Evolutionary conservation across 495 filamentous ascomycete genomes (phyloP).

Genomic region (Penicillium cosmopolitanum): DNA sequence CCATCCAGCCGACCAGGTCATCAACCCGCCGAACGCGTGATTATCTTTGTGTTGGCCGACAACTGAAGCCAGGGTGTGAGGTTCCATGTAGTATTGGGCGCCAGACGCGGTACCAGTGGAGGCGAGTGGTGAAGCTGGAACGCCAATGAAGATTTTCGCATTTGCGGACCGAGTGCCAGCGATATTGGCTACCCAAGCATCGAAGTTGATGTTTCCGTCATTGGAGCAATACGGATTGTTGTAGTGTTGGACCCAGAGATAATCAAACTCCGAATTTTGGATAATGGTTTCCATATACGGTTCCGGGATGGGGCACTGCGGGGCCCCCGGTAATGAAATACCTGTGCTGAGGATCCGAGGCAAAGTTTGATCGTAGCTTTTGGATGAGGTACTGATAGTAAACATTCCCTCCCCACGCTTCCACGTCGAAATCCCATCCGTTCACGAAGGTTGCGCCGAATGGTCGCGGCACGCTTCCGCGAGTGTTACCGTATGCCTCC

Average conservation of each 20-base stretch:
- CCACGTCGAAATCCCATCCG: conserved; percentile 63
- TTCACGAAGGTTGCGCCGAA: conserved; percentile 58
- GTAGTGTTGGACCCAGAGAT: conserved; percentile 53
- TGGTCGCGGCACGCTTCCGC: conserved; percentile 42
- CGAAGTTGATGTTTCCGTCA: conserved; percentile 37
- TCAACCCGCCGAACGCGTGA: conserved; percentile 53
- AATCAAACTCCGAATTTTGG: conserved; percentile 35
- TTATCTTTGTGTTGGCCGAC: conserved; percentile 36
- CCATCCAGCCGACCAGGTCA: conserved; percentile 58
- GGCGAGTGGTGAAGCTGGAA: conserved; percentile 44
- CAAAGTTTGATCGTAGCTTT: conserved; percentile 50
- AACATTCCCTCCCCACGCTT: conserved; percentile 29
- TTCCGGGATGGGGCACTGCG: conserved; percentile 60
- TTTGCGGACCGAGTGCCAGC: conserved; percentile 37
- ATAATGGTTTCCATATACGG: conserved; percentile 51
- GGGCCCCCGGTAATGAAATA: conserved; percentile 64
- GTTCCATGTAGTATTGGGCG: conserved; percentile 47
- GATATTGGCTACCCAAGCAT: conserved; percentile 49
- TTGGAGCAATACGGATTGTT: conserved; percentile 42
- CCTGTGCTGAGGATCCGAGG: conserved; percentile 41
- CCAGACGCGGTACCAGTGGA: conserved; percentile 44
- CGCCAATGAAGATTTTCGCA: conserved; percentile 55
- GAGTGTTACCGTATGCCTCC: conserved; percentile 54
- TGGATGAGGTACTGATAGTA: conserved; percentile 49
- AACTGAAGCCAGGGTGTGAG: conserved; percentile 35